A percentile compares a stretch with the other conserved stretches of the same genome.
Evolutionary conservation across 768 basidiomycete species (phyloP).

Genomic region (Termitomyces sp.): DNA sequence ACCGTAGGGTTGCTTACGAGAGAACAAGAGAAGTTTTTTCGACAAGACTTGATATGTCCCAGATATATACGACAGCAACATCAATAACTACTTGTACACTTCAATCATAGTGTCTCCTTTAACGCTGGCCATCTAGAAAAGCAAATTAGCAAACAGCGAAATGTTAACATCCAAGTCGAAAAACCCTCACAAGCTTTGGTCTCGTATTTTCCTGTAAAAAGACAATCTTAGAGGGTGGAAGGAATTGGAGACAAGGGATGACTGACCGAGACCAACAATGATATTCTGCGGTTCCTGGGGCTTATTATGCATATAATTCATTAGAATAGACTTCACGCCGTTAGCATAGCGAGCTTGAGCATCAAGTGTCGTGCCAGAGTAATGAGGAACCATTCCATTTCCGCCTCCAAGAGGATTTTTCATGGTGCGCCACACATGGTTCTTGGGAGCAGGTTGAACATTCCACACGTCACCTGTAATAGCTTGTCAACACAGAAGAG

Average conservation of each 20-base stretch:
- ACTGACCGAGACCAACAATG: conserved; percentile 67
- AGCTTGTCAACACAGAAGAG: neutral
- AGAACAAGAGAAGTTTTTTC: neutral
- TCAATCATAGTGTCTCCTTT: neutral
- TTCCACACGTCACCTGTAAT: conserved; percentile 69
- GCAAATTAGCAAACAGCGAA: neutral
- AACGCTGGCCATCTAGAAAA: conserved; percentile 46
- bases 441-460: conserved; percentile 79
- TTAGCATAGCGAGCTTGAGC: conserved; percentile 83
- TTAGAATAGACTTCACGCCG: conserved; percentile 64
- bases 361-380: conserved; percentile 86
- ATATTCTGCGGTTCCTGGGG: conserved; percentile 74
- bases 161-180: neutral
- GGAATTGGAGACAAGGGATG: conserved; percentile 5
- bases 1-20: neutral
- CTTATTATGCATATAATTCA: conserved; percentile 59
- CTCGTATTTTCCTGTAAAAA: conserved; percentile 33
- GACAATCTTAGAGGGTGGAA: neutral
- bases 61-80: neutral
- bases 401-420: conserved; percentile 80
- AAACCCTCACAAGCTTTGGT: conserved; percentile 35
- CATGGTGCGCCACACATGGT: conserved; percentile 82
- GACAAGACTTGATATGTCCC: neutral
- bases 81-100: neutral
- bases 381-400: conserved; percentile 87